phyloP scores from a whole-genome alignment of 495 filamentous ascomycete species.

The Rhypophila decipiens region DNA sequence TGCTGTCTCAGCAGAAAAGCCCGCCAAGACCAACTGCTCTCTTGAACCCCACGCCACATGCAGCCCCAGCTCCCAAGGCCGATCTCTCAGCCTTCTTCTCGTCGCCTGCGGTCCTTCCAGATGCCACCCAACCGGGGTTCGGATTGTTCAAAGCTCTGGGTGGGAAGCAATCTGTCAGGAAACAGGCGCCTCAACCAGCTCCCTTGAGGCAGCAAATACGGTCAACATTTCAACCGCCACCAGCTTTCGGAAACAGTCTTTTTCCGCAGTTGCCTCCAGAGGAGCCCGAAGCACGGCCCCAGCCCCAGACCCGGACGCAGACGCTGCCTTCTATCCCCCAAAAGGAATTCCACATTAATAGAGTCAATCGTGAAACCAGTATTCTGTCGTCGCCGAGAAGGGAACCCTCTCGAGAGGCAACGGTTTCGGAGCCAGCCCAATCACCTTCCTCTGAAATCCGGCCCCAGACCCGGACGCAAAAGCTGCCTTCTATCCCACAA shows the following conservation, averaged over 20 bases:
- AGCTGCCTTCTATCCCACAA: conserved; percentile 22
- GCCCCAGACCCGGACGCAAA: background rate
- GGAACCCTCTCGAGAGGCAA: too few relatives aligned
- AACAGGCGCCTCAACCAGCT: background rate
- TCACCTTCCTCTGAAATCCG: conserved; percentile 7
- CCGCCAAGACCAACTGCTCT: background rate
- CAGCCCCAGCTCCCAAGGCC: conserved; percentile 16
- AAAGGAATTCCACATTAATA: conserved; percentile 18
- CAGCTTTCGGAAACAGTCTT: conserved; percentile 4
- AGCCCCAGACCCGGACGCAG: background rate
- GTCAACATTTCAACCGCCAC: background rate
- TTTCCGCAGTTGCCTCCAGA: conserved; percentile 1
- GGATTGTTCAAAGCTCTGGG: conserved; percentile 7
- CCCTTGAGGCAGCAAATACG: background rate
- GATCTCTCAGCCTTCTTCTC: conserved; percentile 43
- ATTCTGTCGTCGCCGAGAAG: too few relatives aligned
- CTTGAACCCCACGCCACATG: background rate
- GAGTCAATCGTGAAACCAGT: conserved; percentile 15
- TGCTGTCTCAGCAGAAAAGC: conserved; percentile 20
- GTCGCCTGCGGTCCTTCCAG: conserved; percentile 37
- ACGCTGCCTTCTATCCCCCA: conserved; percentile 22
- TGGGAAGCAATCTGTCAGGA: background rate
- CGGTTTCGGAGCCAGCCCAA: too few relatives aligned
- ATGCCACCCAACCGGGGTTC: background rate
- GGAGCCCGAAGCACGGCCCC: conserved; percentile 1